These are phyloP conservation scores for Trametes maxima DNA, from an alignment of 768 basidiomycete genomes.

Conservation along the genomic window DNA sequence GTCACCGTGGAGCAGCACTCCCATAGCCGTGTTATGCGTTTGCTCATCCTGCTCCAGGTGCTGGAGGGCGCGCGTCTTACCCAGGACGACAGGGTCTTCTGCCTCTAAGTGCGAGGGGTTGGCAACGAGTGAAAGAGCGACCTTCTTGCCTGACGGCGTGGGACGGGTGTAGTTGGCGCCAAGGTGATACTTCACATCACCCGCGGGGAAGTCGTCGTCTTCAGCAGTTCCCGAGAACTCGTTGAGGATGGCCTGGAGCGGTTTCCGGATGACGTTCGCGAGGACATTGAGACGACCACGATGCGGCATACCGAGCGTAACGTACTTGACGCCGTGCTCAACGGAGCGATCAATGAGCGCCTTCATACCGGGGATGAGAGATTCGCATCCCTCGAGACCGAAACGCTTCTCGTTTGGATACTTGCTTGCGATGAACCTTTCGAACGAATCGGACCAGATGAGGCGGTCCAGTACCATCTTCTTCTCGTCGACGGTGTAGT, in stretches of 20 bases:
- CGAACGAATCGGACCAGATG: constrained; percentile 99
- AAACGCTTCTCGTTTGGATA: constrained; percentile 99
- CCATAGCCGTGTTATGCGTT: constrained; percentile 86
- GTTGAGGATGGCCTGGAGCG: constrained; percentile 95
- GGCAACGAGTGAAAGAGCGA: constrained; percentile 94
- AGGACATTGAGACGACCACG: constrained; percentile 98
- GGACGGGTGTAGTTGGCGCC: constrained; percentile 99
- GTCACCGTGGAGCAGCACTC: constrained; percentile 94
- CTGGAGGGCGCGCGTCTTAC: constrained; percentile 97
- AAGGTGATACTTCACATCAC: constrained; percentile 99
- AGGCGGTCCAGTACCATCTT: constrained; percentile 98
- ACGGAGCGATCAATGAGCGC: constrained; percentile 98
- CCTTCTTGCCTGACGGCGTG: constrained; percentile 97
- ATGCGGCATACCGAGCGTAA: constrained; percentile 99
- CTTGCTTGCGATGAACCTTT: constrained; percentile 97
- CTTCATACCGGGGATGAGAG: constrained; percentile 99
- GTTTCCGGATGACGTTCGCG: constrained; percentile 98
- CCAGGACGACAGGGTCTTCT: constrained; percentile 96
- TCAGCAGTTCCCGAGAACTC: constrained; percentile 83
- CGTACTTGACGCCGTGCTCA: constrained; percentile 91
- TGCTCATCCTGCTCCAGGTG: constrained; percentile 89
- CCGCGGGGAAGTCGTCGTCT: constrained; percentile 78
- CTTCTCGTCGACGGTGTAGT: constrained; percentile 97
- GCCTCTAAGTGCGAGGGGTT: constrained; percentile 99
- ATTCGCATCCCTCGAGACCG: constrained; percentile 97